Conservation (phyloP, 2,329 filamentous ascomycete genomes). For the Penicillium digitatum region DNA sequence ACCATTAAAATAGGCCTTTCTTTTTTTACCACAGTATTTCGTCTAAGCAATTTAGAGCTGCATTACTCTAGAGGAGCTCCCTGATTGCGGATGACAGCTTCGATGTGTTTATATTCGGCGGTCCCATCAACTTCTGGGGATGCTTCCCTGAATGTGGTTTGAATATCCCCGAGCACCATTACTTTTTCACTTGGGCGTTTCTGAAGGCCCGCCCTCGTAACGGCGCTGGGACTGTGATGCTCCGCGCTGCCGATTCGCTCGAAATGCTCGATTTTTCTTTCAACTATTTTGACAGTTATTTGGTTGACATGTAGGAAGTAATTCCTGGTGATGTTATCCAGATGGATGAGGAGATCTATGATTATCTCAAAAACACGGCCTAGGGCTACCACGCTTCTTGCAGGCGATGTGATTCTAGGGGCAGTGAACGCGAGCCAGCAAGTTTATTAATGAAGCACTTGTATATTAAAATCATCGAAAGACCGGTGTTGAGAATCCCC, state of each 20-base stretch:
- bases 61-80: constrained; percentile 39
- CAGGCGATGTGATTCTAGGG: constrained; percentile 53
- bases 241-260: constrained; percentile 59
- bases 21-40: constrained; percentile 38
- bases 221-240: constrained; percentile 57
- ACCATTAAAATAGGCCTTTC: constrained; percentile 42
- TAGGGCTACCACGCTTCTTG: constrained; percentile 59
- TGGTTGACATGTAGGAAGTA: constrained; percentile 43
- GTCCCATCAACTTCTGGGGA: constrained; percentile 54
- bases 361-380: constrained; percentile 49
- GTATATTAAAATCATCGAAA: background rate
- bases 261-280: constrained; percentile 62
- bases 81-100: constrained; percentile 44
- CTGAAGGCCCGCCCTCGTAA: constrained; percentile 64
- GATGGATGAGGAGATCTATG: constrained; percentile 40
- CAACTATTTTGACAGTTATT: constrained; percentile 51
- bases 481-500: no score
- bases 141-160: constrained; percentile 48
- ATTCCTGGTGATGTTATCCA: constrained; percentile 44
- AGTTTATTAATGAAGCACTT: background rate
- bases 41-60: constrained; percentile 54
- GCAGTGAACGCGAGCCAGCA: background rate
- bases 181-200: constrained; percentile 47
- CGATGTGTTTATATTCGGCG: constrained; percentile 56
- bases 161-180: constrained; percentile 38